These are phyloP conservation scores for Mucor circinelloides DNA, from an alignment of 371 early-diverging fungal species.

Conservation along the genomic window DNA sequence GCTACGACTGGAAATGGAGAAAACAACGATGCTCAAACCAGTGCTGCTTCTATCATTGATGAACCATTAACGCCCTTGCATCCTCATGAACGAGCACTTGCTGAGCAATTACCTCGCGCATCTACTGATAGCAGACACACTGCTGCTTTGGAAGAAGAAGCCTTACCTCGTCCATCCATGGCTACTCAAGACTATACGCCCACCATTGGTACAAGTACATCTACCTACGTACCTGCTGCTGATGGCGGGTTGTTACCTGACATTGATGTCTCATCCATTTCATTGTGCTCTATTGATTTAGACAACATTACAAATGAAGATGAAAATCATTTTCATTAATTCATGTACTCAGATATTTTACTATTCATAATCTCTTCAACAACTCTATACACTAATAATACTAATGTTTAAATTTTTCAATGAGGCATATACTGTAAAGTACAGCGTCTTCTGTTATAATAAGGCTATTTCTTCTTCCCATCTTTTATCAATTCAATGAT, in stretches of 20 bases:
- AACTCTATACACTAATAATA: not conserved
- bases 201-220: not conserved
- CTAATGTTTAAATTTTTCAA: not conserved
- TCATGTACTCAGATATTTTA: not conserved
- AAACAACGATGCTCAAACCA: not conserved
- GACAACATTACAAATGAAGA: not conserved
- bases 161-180: not conserved
- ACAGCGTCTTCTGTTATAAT: not conserved
- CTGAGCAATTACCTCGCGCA: not conserved
- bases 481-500: not conserved
- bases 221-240: not conserved
- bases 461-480: not conserved
- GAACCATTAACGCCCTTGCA: not conserved
- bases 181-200: not conserved
- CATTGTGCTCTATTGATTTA: constrained; percentile 18
- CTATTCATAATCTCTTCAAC: not conserved
- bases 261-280: constrained; percentile 12
- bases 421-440: no score
- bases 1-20: not conserved
- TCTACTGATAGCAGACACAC: not conserved
- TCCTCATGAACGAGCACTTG: not conserved
- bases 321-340: not conserved
- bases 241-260: constrained; percentile 3
- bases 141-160: not conserved
- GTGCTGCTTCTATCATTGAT: not conserved